These are phyloP conservation scores for Penicillium sp. DNA, from an alignment of 2,329 filamentous ascomycete species.

Conservation along the genomic window DNA sequence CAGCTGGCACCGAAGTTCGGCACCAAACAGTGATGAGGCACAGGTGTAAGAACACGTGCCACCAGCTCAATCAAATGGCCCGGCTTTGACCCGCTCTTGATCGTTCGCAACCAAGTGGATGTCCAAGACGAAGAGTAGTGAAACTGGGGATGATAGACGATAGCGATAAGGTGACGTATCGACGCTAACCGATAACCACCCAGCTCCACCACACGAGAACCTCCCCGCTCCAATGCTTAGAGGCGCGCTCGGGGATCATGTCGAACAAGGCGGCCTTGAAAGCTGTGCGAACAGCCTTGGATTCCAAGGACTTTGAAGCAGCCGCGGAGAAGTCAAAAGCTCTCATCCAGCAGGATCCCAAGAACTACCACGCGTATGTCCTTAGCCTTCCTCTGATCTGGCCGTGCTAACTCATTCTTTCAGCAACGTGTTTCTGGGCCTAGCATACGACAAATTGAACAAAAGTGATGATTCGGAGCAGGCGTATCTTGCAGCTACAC, in stretches of 20 bases:
- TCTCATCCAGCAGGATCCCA: conserved; percentile 68
- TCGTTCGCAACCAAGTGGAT: neutral
- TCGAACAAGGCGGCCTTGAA: conserved; percentile 72
- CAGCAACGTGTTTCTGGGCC: conserved; percentile 81
- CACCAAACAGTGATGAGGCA: neutral
- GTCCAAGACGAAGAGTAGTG: neutral
- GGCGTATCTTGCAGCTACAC: conserved; percentile 70
- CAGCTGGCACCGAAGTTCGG: neutral
- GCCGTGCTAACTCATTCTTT: neutral
- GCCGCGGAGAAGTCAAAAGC: conserved; percentile 67
- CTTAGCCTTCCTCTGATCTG: neutral
- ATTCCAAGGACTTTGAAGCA: conserved; percentile 74
- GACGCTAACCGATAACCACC: conserved; percentile 14
- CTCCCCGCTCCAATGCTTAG: conserved; percentile 17
- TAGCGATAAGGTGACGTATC: conserved; percentile 28
- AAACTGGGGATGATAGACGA: conserved; percentile 12
- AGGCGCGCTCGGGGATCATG: conserved; percentile 29
- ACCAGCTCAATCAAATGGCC: neutral
- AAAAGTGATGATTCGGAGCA: conserved; percentile 70
- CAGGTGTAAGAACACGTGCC: neutral
- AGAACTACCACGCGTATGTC: conserved; percentile 76
- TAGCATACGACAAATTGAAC: conserved; percentile 75
- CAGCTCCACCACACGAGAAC: conserved; percentile 18
- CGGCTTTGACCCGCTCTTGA: neutral
- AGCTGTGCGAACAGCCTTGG: conserved; percentile 73